Base-by-base conservation (phyloP, 495 filamentous ascomycete species). In the Chaetomidium leptoderma region DNA sequence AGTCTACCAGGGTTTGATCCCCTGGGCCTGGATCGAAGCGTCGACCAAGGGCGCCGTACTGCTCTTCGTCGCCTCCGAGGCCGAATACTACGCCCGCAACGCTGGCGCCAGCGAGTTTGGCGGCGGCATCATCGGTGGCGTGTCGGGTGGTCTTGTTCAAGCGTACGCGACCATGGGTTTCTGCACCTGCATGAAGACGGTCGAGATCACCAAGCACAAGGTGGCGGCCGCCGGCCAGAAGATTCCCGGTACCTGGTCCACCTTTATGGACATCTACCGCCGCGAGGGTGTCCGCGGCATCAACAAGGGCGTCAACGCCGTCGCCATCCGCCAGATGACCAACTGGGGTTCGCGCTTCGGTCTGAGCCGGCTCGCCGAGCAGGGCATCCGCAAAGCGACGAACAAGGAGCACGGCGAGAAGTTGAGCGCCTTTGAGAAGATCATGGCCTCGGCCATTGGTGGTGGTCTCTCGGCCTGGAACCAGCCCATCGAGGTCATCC, bases 171-270 rank as follows among this genome's bases (percentile, higher is more conserved):
- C 93, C 63, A 97, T 98, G 91, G 93, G 93, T 57, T 98, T 98
- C 84, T 98, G 93, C 76, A 98, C 93, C 37, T 98, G 93, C 83
- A 98, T 98, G 93, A 98, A 98, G 86, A 98, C 93, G 55, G 95
- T 97, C 60, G 95, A 97, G 78, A 98, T 98, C 77, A 98, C 93
- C 67, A 91, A 95, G 77, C 89, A 93, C 79, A 96, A 97, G 82
- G 77, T 95, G 69, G 91, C 92, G 4, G 86, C 90, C 8, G 63
- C 78, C 29, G 93, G 93, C 65, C 81, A 85, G 36, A 90, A 91
- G 76, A 89, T 89, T 19, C 88, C 86, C 3, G 85, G 91, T 66
- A 97, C 95, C 53, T 92, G 93, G 70, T 80, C 80, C 47, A 96
- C 92, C 52, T 98, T 98, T 77, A 92, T 92, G 87, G 87, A 91